Conservation (phyloP, 192 early-diverging fungal species). For the Coemansia sp. region DNA sequence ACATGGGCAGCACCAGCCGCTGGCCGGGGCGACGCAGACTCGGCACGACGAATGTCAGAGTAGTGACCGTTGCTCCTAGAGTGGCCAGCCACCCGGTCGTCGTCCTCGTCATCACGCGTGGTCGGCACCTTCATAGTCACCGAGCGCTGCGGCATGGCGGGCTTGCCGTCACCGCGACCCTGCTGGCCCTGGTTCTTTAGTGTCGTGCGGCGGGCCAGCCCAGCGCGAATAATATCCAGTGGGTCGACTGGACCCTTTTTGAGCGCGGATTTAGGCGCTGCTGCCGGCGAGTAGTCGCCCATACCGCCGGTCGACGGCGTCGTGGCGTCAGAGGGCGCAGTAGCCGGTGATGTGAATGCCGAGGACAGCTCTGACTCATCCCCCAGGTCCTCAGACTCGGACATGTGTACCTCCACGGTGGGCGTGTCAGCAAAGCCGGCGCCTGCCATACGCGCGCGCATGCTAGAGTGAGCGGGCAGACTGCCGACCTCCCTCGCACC, state of each 20-base stretch:
- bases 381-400: slow-evolving; percentile 15
- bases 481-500: slow-evolving; percentile 17
- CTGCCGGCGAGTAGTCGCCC: slow-evolving; percentile 1
- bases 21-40: slow-evolving; percentile 10
- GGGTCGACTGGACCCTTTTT: slow-evolving; percentile 48
- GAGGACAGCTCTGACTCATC: slow-evolving; percentile 21
- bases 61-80: slow-evolving; percentile 1
- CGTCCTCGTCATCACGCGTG: slow-evolving; percentile 18
- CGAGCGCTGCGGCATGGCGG: slow-evolving; percentile 36
- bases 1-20: slow-evolving; percentile 27
- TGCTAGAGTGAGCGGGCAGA: slow-evolving; percentile 17
- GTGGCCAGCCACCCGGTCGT: background rate
- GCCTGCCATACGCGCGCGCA: slow-evolving; percentile 1
- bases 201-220: slow-evolving; percentile 48
- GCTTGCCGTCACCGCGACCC: slow-evolving; percentile 14
- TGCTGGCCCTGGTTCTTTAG: slow-evolving; percentile 51
- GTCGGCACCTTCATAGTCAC: slow-evolving; percentile 29
- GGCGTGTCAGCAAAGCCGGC: slow-evolving; percentile 16
- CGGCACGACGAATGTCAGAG: slow-evolving; percentile 10
- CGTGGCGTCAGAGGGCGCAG: background rate
- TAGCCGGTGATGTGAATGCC: slow-evolving; percentile 26
- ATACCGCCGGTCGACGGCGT: slow-evolving; percentile 5
- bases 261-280: slow-evolving; percentile 29
- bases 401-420: slow-evolving; percentile 21
- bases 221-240: slow-evolving; percentile 54